Conservation (phyloP, 164 flowering plant species). For the Aristolochia californica region DNA sequence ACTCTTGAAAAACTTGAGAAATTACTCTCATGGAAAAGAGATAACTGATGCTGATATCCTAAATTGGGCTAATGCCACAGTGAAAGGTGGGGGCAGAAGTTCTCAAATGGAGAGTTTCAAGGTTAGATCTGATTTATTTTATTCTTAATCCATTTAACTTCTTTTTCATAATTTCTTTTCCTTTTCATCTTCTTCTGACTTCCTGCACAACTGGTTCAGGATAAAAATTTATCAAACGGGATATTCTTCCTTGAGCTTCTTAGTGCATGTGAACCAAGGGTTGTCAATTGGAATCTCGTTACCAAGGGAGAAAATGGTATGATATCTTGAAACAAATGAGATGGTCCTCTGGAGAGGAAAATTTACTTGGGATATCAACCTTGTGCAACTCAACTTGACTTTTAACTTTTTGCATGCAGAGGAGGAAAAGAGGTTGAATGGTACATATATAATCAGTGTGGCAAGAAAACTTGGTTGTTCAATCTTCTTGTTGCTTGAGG, state of each 20-base stretch:
- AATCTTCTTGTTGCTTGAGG: slow-evolving; percentile 88
- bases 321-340: background rate
- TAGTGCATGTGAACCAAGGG: slow-evolving; percentile 82
- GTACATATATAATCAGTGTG: slow-evolving; percentile 87
- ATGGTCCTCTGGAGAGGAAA: background rate
- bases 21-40: slow-evolving; percentile 65
- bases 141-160: background rate
- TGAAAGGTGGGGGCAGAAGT: slow-evolving; percentile 51
- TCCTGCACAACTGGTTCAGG: slow-evolving; percentile 27
- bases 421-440: slow-evolving; percentile 83
- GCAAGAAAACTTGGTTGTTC: slow-evolving; percentile 96
- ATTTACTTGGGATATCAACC: background rate
- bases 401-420: slow-evolving; percentile 25
- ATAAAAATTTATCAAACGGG: slow-evolving; percentile 71
- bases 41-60: slow-evolving; percentile 73
- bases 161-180: background rate
- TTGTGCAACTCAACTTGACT: background rate
- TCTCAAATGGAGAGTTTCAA: slow-evolving; percentile 79
- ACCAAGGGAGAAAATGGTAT: slow-evolving; percentile 79
- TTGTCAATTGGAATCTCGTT: slow-evolving; percentile 87
- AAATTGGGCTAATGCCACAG: slow-evolving; percentile 77
- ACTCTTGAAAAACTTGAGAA: slow-evolving; percentile 76
- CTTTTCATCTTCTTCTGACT: too few relatives aligned
- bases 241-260: slow-evolving; percentile 90
- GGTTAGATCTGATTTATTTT: slow-evolving; percentile 23